A percentile compares a stretch with the other conserved stretches of the same genome.
Evolutionary conservation across 2,329 filamentous ascomycete species (phyloP).

Genomic region (Malbranchea cinnamomea): DNA sequence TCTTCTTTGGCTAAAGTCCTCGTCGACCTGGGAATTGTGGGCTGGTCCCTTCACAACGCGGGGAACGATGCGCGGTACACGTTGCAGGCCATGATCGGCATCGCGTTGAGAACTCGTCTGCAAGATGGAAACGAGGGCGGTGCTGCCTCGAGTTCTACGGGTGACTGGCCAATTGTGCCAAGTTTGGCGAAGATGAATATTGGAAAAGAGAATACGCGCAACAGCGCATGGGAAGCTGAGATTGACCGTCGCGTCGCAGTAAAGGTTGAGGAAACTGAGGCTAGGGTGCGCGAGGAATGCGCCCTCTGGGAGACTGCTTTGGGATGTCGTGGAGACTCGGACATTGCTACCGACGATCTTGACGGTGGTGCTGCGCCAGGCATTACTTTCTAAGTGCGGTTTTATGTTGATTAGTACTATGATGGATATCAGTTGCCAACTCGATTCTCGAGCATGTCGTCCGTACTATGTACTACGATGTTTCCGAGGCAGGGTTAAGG

Average conservation of each 20-base stretch:
- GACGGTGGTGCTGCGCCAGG: constrained; percentile 11
- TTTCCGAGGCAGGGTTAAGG: too few relatives aligned
- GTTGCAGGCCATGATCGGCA: constrained; percentile 54
- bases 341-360: constrained; percentile 10
- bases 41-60: constrained; percentile 64
- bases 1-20: constrained; percentile 49
- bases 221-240: constrained; percentile 12
- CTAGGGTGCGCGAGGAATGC: constrained; percentile 13
- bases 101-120: constrained; percentile 31
- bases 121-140: background rate
- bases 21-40: constrained; percentile 45
- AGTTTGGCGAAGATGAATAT: background rate
- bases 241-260: constrained; percentile 11
- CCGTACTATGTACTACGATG: too few relatives aligned
- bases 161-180: constrained; percentile 3
- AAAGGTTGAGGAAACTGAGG: constrained; percentile 7
- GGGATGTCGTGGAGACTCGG: constrained; percentile 9
- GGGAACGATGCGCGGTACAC: constrained; percentile 77
- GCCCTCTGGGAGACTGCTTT: constrained; percentile 13
- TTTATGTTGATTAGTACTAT: too few relatives aligned
- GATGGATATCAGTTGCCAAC: too few relatives aligned
- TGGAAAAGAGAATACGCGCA: constrained; percentile 3
- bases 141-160: background rate
- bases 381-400: too few relatives aligned
- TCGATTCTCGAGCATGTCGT: too few relatives aligned